Conservation (phyloP, 768 basidiomycete genomes). For the Trametes gibbosa region DNA sequence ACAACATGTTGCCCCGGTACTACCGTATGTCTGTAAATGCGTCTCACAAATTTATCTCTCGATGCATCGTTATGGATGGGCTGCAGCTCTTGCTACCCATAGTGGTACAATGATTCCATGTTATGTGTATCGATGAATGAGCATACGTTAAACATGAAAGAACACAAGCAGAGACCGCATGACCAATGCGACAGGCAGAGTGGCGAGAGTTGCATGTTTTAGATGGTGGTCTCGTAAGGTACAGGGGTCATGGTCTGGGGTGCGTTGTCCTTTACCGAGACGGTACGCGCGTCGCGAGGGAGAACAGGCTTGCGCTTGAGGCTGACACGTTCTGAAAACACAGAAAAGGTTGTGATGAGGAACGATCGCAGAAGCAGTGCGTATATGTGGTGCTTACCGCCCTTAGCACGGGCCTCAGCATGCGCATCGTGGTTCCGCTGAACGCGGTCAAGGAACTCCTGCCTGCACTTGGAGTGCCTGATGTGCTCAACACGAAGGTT, state of each 20-base stretch:
- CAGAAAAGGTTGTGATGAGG: background rate
- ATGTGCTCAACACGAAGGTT: slow-evolving; percentile 97
- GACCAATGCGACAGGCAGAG: slow-evolving; percentile 3
- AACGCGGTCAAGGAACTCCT: slow-evolving; percentile 90
- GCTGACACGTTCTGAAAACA: slow-evolving; percentile 63
- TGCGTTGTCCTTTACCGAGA: slow-evolving; percentile 70
- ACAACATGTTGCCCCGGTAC: no score
- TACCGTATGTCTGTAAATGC: no score
- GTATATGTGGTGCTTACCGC: slow-evolving; percentile 48
- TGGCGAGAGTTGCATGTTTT: slow-evolving; percentile 33
- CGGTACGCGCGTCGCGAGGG: slow-evolving; percentile 76
- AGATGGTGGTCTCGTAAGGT: slow-evolving; percentile 96
- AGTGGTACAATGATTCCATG: slow-evolving; percentile 21
- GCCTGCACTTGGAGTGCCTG: slow-evolving; percentile 94
- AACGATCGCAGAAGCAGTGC: background rate
- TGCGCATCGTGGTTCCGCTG: slow-evolving; percentile 98
- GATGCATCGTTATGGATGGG: no score
- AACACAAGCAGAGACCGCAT: slow-evolving; percentile 18
- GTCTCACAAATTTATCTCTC: no score
- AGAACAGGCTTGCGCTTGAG: slow-evolving; percentile 83
- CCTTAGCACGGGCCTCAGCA: slow-evolving; percentile 88
- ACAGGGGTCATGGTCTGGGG: slow-evolving; percentile 93
- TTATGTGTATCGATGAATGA: slow-evolving; percentile 19
- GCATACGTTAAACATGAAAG: slow-evolving; percentile 20
- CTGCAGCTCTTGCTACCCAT: background rate